phyloP scores from a whole-genome alignment of 1,284 basidiomycete species.

The Sporisorium sorghi region DNA sequence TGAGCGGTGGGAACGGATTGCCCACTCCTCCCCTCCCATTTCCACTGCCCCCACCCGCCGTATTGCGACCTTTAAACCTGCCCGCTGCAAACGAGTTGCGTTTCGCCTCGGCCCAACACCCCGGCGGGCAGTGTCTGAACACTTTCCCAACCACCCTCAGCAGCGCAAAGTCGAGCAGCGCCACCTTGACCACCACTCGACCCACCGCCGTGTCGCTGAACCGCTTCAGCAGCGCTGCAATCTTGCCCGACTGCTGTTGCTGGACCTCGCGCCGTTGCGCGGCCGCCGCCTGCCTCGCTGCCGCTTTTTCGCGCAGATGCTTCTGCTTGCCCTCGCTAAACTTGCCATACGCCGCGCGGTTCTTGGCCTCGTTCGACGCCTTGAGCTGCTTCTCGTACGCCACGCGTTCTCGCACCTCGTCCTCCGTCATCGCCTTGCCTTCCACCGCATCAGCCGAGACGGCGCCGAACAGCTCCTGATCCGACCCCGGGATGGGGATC shows the following conservation, averaged over 20 bases:
- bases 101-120: constrained; percentile 3
- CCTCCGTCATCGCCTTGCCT: constrained; percentile 11
- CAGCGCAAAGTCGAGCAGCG: constrained; percentile 22
- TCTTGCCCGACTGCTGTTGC: not conserved
- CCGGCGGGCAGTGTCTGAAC: constrained; percentile 25
- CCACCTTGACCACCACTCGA: constrained; percentile 8
- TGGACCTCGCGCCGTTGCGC: not conserved
- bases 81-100: not conserved
- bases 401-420: constrained; percentile 35
- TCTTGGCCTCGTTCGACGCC: constrained; percentile 42
- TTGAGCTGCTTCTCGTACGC: constrained; percentile 47
- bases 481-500: constrained; percentile 53
- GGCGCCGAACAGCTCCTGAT: constrained; percentile 26
- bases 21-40: constrained; percentile 24
- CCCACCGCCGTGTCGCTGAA: constrained; percentile 1
- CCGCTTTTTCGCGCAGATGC: constrained; percentile 22
- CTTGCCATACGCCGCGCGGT: constrained; percentile 58
- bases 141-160: constrained; percentile 8
- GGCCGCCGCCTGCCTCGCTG: constrained; percentile 14
- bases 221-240: not conserved
- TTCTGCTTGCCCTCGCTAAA: constrained; percentile 38
- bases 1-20: constrained; percentile 73
- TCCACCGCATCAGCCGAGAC: not conserved
- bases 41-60: not conserved
- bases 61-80: constrained; percentile 5